Evolutionary conservation across 2,329 filamentous ascomycete genomes (phyloP).

Genomic region (Nemania sp.): DNA sequence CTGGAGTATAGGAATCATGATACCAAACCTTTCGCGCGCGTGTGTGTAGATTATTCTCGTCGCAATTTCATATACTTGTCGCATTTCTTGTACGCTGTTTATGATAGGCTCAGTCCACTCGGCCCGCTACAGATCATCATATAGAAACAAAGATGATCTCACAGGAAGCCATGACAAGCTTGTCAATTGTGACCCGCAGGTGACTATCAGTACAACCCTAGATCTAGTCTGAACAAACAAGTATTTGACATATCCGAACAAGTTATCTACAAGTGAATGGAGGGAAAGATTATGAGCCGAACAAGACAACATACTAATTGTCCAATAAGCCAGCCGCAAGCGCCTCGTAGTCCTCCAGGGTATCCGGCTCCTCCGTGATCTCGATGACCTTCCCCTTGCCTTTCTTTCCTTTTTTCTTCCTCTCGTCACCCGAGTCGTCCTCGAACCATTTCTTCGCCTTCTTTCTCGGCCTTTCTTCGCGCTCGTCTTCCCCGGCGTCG

Average conservation of each 20-base stretch:
- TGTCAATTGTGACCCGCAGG: neutral
- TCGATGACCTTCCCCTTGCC: constrained; percentile 59
- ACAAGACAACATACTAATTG: constrained; percentile 28
- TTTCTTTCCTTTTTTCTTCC: constrained; percentile 45
- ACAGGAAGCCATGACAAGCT: neutral
- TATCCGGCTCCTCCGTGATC: constrained; percentile 72
- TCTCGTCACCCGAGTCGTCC: constrained; percentile 62
- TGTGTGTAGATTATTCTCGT: constrained; percentile 25
- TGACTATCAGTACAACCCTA: neutral
- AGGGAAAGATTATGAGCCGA: neutral
- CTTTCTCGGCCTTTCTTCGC: constrained; percentile 54
- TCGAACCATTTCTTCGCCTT: constrained; percentile 81
- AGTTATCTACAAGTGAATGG: neutral
- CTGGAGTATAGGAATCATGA: constrained; percentile 28
- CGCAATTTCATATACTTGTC: constrained; percentile 22
- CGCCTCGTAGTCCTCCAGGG: constrained; percentile 77
- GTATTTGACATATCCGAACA: neutral
- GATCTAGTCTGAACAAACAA: neutral
- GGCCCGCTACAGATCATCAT: neutral
- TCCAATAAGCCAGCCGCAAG: constrained; percentile 74
- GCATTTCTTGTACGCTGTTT: neutral
- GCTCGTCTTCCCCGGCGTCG: constrained; percentile 46
- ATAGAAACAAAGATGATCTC: neutral
- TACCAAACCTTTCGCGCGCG: constrained; percentile 34
- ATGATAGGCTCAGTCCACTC: neutral